Base-by-base conservation (phyloP, 176 grass and related monocot genomes). In the Hsuehochloa calcarea region DNA sequence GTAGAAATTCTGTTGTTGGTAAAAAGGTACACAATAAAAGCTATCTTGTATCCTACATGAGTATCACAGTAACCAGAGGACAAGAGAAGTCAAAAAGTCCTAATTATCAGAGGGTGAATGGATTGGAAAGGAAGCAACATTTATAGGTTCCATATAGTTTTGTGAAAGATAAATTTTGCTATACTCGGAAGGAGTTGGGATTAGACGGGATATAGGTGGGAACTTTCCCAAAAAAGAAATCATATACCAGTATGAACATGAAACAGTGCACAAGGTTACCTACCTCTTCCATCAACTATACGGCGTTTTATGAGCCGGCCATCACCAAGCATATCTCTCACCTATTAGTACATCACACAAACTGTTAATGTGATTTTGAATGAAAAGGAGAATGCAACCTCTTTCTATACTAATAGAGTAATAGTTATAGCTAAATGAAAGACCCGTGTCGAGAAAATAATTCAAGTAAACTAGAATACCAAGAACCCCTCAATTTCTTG, bases 321-420 rank as follows among this genome's bases (percentile, higher is more conserved):
- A 90, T 98, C 96, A 50, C 96, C 96, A 84, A 95, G 93, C 93
- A 98, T 98, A 71, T 98, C 96, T 84, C 96, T 98, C 58, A 98
- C 93, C 96, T 98, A 84, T 87, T 70, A 71, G 72, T 78, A 66
- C 27, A 87, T 73, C 46, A 72, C 47, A 86, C 47, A 72, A 67
- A 67, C 47, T 60, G 29, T 82, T 82, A 81, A 58, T 19, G 58
- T 40, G 75, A 51, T 62, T 75, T 37, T 27, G 5, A 80, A 75
- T 19, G 7, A 50, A 66, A 74, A 76, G 13, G 63, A 23, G 4
- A 85, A 70, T 9, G 25, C 15, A n/a, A 38, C 8, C 16, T 25
- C 25, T 69, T 46, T 77, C 10, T 39, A 25, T 47, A 86, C 23
- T 9, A 60, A 44, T 52, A 61, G 23, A 46, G 20, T 40, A 49